These are phyloP conservation scores for Tillandsia leiboldiana DNA, from an alignment of 176 grass and related monocot species.

Conservation along the genomic window DNA sequence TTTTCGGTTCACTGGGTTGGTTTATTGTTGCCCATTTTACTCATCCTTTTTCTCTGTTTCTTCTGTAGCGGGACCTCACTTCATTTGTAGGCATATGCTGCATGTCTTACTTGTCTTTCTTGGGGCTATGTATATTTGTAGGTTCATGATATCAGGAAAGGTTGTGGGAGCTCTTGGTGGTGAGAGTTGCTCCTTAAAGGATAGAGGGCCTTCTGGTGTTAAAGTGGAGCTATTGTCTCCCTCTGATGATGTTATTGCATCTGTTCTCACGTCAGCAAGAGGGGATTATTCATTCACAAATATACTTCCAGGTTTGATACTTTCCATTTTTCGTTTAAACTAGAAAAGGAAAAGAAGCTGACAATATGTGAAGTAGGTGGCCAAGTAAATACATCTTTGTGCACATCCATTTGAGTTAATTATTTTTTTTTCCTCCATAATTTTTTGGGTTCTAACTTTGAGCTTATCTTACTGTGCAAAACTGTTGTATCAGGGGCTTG, in stretches of 20 bases:
- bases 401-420: no score
- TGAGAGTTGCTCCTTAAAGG: constrained; percentile 48
- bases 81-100: neutral
- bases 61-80: neutral
- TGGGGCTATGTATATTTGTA: constrained; percentile 11
- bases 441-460: neutral
- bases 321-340: constrained; percentile 15
- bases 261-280: constrained; percentile 44
- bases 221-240: constrained; percentile 63
- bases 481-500: neutral
- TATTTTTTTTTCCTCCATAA: neutral
- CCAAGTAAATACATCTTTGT: neutral
- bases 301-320: constrained; percentile 72
- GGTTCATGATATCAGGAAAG: constrained; percentile 77
- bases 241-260: constrained; percentile 64
- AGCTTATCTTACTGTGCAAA: neutral
- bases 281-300: constrained; percentile 82
- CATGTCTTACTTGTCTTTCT: neutral
- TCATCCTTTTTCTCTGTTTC: constrained; percentile 5
- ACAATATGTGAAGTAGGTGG: neutral
- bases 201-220: constrained; percentile 78
- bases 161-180: constrained; percentile 60
- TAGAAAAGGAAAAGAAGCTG: neutral
- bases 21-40: neutral
- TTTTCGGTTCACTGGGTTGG: constrained; percentile 87